Evolutionary conservation across 2,329 filamentous ascomycete species (phyloP), one percentile per base, ranked within the genome.

Genomic region (Trichoderma semiorbis): DNA sequence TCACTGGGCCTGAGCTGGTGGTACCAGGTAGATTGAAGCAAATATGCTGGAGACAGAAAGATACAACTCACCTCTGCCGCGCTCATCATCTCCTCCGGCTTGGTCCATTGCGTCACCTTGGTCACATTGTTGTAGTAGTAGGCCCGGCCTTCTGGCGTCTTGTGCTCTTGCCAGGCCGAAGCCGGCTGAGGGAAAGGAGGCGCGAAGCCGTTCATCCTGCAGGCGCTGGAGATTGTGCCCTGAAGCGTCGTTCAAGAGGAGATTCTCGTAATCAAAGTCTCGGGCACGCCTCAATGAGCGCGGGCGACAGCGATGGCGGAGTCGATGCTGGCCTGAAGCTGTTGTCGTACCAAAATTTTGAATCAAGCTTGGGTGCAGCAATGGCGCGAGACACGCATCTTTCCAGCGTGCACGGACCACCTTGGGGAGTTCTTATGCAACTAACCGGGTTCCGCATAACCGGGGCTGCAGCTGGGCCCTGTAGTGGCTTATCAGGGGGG

Each of bases 51-150:
- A 26, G 30, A 66, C 34, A 18, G 34, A n/a, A 47, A 62, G 18
- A 16, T 3, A 43, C 16, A 21, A 50, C 82, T 74, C 83, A 95
- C 94, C 89, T 97, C 94, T 66, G 91, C 89, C 7, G 90, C 88
- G 26, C 89, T 91, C 92, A 97, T 95, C 82, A 97, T 85, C 60
- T 97, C 96, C 78, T 92, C 89, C 5, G 96, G 97, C 84, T 98
- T 98, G 53, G 90, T 91, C 96, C 96, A 99, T 88, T 95, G 92
- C 36, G 96, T 98, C 74, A 88, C 89, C 80, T 97, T 97, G 18
- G 94, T 97, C 73, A 89, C 83, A 14, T 90, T 84, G 80, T 99
- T 97, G 85, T 95, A 97, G 81, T 97, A 99, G 82, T 99, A 99
- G 61, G 90, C 86, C 76, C 93, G 90, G 75, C 95, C 95, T 78